Base-by-base conservation (phyloP, 23 red algal species). In the Gracilaria domingensis region DNA sequence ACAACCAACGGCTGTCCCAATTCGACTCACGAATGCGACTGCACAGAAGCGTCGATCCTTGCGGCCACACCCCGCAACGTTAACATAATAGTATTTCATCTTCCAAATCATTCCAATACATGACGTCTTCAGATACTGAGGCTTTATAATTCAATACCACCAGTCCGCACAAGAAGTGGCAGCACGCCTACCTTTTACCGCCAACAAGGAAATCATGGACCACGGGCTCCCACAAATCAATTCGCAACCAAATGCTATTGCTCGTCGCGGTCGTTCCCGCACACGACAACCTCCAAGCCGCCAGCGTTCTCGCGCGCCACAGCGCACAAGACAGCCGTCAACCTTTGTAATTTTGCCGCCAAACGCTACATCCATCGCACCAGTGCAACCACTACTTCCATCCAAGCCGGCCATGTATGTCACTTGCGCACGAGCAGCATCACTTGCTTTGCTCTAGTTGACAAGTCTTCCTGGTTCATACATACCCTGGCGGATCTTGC, bases 391-490 rank as follows among this genome's bases (percentile, higher is more conserved):
- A 50, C 72, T 77, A 4, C 72, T 77, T 45, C 42, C 72, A 33
- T 49, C 45, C 42, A 48, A 77, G 9, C 72, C 72, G 40, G 72
- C 72, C 45, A 49, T 77, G 72, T 76, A 74, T 33, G 53, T 59
- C 24, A 59, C 64, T 56, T 53, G 39, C 28, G 54, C 67, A n/a
- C 30, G 55, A 73, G 87, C 56, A 14, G 16, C 53, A 20, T 70
- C 66, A 0, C 0, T 70, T 32, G 74, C 50, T 21, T 30, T 65
- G 56, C 30, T 42, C 55, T 64, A 82, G 26, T 66, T 61, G 37
- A 42, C 5, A 16, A 35, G 30, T 33, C 66, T 66, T 48, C 71
- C 81, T n/a, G 90, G 90, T 48, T 93, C 90, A 33, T 93, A 93
- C 90, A 93, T 93, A 47, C 47, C 71, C 11, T 66, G 42, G 44